These are phyloP conservation scores for Fusarium sp. DNA, from an alignment of 2,329 filamentous ascomycete species.

Conservation along the genomic window DNA sequence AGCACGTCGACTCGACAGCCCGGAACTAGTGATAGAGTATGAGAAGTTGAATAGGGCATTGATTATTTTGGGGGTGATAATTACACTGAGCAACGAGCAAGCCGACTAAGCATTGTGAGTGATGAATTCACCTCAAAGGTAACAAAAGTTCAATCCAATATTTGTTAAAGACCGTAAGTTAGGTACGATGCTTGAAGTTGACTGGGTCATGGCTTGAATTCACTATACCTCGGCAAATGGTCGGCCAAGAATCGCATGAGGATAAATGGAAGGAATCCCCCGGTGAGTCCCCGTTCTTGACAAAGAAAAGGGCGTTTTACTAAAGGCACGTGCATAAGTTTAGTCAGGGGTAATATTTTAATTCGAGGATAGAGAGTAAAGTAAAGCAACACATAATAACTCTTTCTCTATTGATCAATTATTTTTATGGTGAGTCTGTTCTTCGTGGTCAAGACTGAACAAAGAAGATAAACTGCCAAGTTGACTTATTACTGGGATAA, in stretches of 20 bases:
- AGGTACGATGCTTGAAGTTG: background rate
- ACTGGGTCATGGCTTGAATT: background rate
- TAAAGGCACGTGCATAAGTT: slow-evolving; percentile 4
- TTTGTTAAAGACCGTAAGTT: background rate
- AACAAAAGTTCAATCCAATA: background rate
- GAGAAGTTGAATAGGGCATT: slow-evolving; percentile 13
- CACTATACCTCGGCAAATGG: slow-evolving; percentile 27
- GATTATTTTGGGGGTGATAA: background rate
- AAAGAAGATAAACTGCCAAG: slow-evolving; percentile 12
- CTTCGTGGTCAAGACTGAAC: slow-evolving; percentile 2
- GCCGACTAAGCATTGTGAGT: slow-evolving; percentile 35
- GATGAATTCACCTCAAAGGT: background rate
- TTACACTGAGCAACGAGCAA: slow-evolving; percentile 37
- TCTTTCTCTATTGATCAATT: background rate
- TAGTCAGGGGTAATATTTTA: background rate
- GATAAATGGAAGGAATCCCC: slow-evolving; percentile 1
- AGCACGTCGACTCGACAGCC: slow-evolving; percentile 27
- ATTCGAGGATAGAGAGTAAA: background rate
- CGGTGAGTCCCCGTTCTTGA: background rate
- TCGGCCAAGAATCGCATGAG: slow-evolving; percentile 36
- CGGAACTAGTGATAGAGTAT: slow-evolving; percentile 20
- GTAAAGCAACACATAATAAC: background rate
- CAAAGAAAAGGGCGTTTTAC: slow-evolving; percentile 31
- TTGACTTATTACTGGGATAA: slow-evolving; percentile 5
- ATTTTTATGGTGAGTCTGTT: slow-evolving; percentile 1